Base-by-base conservation (phyloP, 179 eudicot species). In the Amaranthus tricolor region DNA sequence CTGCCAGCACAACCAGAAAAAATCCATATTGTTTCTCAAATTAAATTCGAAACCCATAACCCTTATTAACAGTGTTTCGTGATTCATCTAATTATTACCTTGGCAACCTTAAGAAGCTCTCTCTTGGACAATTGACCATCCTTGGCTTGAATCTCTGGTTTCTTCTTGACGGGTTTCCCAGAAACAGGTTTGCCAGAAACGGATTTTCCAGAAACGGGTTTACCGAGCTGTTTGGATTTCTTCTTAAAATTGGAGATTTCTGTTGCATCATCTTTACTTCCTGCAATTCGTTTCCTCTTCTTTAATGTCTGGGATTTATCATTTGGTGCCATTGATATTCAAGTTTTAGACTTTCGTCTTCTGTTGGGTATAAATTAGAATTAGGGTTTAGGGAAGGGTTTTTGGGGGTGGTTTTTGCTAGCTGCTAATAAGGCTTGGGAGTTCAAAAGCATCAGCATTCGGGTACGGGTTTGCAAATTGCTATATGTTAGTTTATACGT, bases 271-370 rank as follows among this genome's bases (percentile, higher is more conserved):
- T 40, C 53, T 58, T 85, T 79, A 2, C 78, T 55, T 15, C 20
- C 77, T 3, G 77, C 56, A 55, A 53, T 1, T 64, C 89, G 69
- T 74, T 89, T 91, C 63, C 91, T 81, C 78, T 89, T 91, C 43
- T 74, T 84, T 53, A 78, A 71, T 16, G 75, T 82, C 56, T 62
- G 58, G 76, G 78, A 62, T 68, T 70, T 78, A 60, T 70, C 20
- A 40, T 63, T 82, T 9, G 84, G 81, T 53, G 79, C 79, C 84
- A 82, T 82, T 70, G 79, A 43, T 54, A 64, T 24, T 31, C 8
- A 47, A 62, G 57, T 6, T 51, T 19, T 9, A 50, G 53, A 49
- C 4, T 47, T 10, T 9, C 45, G 19, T 68, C 47, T 71, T 19
- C 45, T 9, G 43, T 16, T 47, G 44, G 16, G 15, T 31, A 31